Conservation (phyloP, 1,284 basidiomycete genomes). For the Ustilago cynodontis region DNA sequence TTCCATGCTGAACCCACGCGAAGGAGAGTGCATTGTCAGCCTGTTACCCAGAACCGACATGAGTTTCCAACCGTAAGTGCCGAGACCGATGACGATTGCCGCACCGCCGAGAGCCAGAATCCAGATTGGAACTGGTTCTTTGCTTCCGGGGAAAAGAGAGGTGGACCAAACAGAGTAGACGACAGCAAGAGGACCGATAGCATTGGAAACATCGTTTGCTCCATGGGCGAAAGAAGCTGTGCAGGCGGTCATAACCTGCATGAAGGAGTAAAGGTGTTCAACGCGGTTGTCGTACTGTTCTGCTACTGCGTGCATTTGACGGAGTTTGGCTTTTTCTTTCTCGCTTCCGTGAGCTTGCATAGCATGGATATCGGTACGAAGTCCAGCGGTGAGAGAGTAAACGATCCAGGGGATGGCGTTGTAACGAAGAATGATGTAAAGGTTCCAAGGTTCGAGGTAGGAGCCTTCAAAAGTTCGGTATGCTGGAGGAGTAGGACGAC, state of each 20-base stretch:
- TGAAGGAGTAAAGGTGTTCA: conserved; percentile 54
- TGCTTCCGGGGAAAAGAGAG: conserved; percentile 19
- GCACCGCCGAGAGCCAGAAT: conserved; percentile 48
- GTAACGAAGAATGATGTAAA: conserved; percentile 48
- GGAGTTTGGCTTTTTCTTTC: conserved; percentile 35
- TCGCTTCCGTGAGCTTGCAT: conserved; percentile 35
- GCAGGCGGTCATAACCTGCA: conserved; percentile 54
- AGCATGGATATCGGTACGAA: conserved; percentile 48
- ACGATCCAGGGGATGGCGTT: conserved; percentile 37
- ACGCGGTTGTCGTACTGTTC: conserved; percentile 51
- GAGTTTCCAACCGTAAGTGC: conserved; percentile 48
- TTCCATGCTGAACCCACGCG: conserved; percentile 56
- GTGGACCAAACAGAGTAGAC: conserved; percentile 49
- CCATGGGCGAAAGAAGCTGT: conserved; percentile 55
- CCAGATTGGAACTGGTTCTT: conserved; percentile 43
- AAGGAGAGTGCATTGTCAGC: conserved; percentile 52
- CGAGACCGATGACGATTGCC: conserved; percentile 47
- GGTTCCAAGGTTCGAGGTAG: conserved; percentile 51
- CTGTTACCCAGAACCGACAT: conserved; percentile 54
- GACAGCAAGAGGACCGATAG: conserved; percentile 49
- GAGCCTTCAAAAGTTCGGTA: conserved; percentile 46
- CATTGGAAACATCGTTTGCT: conserved; percentile 53
- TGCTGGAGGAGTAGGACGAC: conserved; percentile 35
- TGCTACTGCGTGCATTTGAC: conserved; percentile 41
- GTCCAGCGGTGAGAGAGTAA: conserved; percentile 38